Evolutionary conservation across 139 green algal genomes (phyloP).

Genomic region (Limnomonas spitsbergensis): DNA sequence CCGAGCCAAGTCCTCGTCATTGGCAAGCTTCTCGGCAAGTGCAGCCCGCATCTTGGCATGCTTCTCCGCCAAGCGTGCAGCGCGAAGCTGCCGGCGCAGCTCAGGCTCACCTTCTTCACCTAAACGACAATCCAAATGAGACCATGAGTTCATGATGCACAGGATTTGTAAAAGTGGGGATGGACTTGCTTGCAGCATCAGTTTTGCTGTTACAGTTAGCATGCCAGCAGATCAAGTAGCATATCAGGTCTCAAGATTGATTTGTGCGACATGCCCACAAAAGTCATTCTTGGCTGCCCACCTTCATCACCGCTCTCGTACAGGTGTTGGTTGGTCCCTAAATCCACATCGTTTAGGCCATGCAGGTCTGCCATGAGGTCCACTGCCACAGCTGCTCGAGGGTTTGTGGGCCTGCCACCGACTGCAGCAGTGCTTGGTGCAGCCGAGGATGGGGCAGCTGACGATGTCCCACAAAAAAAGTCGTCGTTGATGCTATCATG

Average conservation of each 20-base stretch:
- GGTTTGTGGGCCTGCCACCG: neutral
- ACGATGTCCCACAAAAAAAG: neutral
- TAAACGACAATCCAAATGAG: neutral
- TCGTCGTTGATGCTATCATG: too few species aligned
- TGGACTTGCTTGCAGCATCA: too few species aligned
- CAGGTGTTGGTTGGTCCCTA: neutral
- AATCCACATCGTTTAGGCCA: neutral
- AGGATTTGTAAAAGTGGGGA: too few species aligned
- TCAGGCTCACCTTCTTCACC: conserved; percentile 41
- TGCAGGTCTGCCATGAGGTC: conserved; percentile 7
- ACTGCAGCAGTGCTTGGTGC: neutral
- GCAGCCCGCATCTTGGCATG: conserved; percentile 51
- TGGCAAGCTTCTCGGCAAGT: conserved; percentile 38
- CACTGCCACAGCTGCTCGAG: neutral
- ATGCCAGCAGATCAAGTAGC: too few species aligned
- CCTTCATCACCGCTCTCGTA: conserved; percentile 9
- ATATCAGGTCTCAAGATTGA: too few species aligned
- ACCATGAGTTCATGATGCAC: too few species aligned
- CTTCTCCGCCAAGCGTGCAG: conserved; percentile 42
- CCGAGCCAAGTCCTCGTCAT: conserved; percentile 52
- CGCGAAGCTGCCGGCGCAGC: conserved; percentile 19
- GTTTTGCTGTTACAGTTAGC: too few species aligned
- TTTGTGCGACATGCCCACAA: too few species aligned
- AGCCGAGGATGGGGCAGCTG: neutral
- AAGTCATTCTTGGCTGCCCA: too few species aligned